phyloP scores from a whole-genome alignment of 495 filamentous ascomycete species.

The Gamarada debralockiae region DNA sequence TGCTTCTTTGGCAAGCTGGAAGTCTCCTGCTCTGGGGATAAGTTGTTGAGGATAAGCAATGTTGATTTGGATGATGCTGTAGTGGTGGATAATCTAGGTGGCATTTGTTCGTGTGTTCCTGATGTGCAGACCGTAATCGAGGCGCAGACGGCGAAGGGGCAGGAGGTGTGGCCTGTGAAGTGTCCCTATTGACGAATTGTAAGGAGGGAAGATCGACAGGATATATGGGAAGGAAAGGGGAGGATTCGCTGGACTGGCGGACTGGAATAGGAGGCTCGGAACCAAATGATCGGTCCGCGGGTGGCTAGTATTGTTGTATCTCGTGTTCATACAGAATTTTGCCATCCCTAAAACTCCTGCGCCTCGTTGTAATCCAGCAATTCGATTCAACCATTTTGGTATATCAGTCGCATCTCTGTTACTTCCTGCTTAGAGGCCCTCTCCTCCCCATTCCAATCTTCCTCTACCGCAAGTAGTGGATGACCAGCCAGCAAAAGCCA shows the following conservation, averaged over 20 bases:
- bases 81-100: background rate
- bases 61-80: too few species aligned
- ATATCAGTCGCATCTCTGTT: background rate
- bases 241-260: too few species aligned
- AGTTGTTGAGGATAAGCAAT: too few species aligned
- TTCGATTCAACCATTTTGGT: too few species aligned
- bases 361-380: background rate
- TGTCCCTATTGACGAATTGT: background rate
- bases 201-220: background rate
- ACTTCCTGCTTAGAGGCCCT: background rate
- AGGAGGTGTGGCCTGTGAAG: background rate
- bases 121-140: slow-evolving; percentile 1
- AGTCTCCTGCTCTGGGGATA: too few species aligned
- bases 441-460: background rate
- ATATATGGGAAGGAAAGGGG: background rate
- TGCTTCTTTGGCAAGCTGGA: too few species aligned
- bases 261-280: too few species aligned
- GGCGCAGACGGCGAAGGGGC: background rate
- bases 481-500: slow-evolving; percentile 81
- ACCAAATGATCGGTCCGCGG: background rate
- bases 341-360: background rate
- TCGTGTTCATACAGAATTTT: background rate
- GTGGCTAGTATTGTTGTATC: too few species aligned
- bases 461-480: slow-evolving; percentile 73
- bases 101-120: background rate